A percentile compares a stretch with the other conserved stretches of the same genome.
Evolutionary conservation across 2,329 filamentous ascomycete genomes (phyloP).

Genomic region (Fusarium neocosmosporiellum): DNA sequence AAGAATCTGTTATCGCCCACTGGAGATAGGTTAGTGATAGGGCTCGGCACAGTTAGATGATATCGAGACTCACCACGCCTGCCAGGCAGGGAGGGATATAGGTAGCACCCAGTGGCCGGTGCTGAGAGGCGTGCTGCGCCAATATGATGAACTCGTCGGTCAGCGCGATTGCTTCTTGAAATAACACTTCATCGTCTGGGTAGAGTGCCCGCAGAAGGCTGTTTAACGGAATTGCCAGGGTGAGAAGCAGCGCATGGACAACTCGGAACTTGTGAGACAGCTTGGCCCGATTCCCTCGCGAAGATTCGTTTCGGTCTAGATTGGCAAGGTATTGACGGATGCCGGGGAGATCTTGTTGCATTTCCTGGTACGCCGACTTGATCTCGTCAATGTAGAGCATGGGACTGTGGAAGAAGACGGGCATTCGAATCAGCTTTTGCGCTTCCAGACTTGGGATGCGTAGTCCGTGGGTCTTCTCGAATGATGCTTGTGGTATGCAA

Average conservation of each 20-base stretch:
- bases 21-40: not conserved
- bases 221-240: not conserved
- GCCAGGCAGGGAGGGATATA: not conserved
- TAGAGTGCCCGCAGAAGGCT: not conserved
- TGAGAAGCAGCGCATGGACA: not conserved
- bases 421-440: not conserved
- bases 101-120: conserved; percentile 7
- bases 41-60: fast-evolving
- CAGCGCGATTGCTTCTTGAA: not conserved
- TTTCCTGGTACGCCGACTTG: not conserved
- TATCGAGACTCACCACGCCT: not conserved
- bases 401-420: not conserved
- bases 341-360: not conserved
- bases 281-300: not conserved
- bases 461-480: not conserved
- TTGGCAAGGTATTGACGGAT: not conserved
- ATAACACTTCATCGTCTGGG: not conserved
- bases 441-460: not conserved
- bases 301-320: not conserved
- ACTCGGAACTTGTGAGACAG: not conserved
- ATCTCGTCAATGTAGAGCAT: not conserved
- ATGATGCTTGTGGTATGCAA: not conserved
- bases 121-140: not conserved
- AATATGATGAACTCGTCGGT: not conserved
- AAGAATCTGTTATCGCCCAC: conserved; percentile 2